These are phyloP conservation scores for Penicillium sp. DNA, from an alignment of 2,329 filamentous ascomycete species.

Conservation along the genomic window DNA sequence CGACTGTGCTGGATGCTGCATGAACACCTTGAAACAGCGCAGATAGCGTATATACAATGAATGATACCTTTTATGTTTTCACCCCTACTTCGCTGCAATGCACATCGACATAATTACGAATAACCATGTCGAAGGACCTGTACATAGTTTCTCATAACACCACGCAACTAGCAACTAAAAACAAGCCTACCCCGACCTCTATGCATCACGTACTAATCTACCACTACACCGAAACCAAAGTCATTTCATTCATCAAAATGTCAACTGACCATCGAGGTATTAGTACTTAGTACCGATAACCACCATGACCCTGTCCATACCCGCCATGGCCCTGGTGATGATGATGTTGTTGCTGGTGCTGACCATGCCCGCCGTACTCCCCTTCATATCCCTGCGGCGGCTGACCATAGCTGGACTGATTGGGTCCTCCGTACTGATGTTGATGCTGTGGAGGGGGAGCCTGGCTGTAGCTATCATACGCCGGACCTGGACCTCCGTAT, in stretches of 20 bases:
- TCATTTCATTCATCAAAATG: neutral
- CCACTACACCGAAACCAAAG: neutral
- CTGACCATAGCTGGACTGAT: neutral
- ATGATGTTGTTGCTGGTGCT: neutral
- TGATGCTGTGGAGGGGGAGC: conserved; percentile 1
- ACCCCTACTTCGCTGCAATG: neutral
- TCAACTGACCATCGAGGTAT: neutral
- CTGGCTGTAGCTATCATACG: conserved; percentile 3
- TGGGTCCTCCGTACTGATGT: conserved; percentile 1
- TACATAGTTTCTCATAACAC: no score
- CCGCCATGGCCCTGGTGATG: neutral
- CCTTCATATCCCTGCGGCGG: conserved; percentile 2
- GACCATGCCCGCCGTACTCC: conserved; percentile 6
- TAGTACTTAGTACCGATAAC: conserved; percentile 12
- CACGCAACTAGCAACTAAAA: neutral
- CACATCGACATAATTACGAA: neutral
- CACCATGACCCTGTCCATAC: conserved; percentile 12
- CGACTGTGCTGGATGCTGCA: neutral
- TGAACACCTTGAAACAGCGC: neutral
- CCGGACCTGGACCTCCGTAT: conserved; percentile 8
- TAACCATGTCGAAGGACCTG: neutral
- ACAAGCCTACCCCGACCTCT: neutral
- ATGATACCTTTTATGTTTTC: neutral
- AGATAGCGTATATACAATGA: neutral
- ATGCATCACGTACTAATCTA: neutral